These are phyloP conservation scores for Firmiana major DNA, from an alignment of 345 rosid species.

Conservation along the genomic window DNA sequence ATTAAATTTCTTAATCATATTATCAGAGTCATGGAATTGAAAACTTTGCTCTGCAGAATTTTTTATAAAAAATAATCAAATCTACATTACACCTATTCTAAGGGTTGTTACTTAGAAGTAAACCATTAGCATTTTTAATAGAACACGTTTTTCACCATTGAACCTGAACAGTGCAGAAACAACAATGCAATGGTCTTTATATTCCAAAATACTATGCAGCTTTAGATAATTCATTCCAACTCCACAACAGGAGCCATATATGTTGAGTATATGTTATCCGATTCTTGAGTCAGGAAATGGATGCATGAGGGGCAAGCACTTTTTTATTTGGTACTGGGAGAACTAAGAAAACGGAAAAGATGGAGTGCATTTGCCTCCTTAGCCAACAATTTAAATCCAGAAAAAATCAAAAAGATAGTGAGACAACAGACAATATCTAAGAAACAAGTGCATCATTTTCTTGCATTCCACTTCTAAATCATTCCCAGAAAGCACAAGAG, in stretches of 20 bases:
- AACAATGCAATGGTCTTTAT: neutral
- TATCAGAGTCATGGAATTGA: neutral
- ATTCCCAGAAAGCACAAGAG: neutral
- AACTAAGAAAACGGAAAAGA: neutral
- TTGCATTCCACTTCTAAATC: neutral
- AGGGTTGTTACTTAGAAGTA: neutral
- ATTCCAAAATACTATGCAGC: neutral
- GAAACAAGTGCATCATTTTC: neutral
- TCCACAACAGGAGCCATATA: neutral
- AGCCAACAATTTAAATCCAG: neutral
- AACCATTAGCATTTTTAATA: neutral
- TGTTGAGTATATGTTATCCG: neutral
- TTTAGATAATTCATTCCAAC: neutral
- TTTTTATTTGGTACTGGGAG: neutral
- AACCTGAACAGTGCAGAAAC: neutral
- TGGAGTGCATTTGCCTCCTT: neutral
- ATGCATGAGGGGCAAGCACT: neutral
- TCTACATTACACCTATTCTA: neutral
- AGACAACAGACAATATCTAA: neutral
- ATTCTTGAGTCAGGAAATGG: neutral
- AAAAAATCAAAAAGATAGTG: neutral
- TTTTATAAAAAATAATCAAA: neutral
- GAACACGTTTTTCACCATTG: neutral
- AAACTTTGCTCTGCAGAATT: neutral
- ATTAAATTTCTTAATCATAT: neutral